Base-by-base conservation (phyloP, 345 rosid genomes). In the Eucalyptus pumila region DNA sequence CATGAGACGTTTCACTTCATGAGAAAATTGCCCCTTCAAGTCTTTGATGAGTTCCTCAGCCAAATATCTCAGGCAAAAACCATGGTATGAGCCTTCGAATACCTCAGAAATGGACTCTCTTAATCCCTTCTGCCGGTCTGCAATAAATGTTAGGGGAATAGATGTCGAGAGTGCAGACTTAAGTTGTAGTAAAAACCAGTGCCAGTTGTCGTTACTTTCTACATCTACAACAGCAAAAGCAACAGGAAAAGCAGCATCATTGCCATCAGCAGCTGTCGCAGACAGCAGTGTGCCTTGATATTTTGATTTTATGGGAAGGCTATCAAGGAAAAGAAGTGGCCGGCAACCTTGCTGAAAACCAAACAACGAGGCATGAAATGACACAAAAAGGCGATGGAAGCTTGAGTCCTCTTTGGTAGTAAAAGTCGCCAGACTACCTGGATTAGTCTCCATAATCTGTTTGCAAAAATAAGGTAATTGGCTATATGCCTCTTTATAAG, bases 381-480 rank as follows among this genome's bases (percentile, higher is more conserved):
- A 90, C 27, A 97, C 96, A 91, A 96, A 97, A 40, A 97, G 93
- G n/a, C 99, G 95, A 90, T 96, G 98, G 42, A 97, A 97, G 90
- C 98, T 97, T 4, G 98, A 95, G 93, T 97, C 99, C 87, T 97
- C 98, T 92, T 96, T 97, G 2, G 99, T 96, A 62, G 97, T 92
- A 90, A 95, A 96, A 4, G 96, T 94, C 65, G 98, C 99, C 47
- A 94, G 90, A 91, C 99, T 97, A 14, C 99, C 97, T 0, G 98
- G 99, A 93, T 96, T 97, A 24, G 95, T 94, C 91, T 96, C 96
- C 94, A 94, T 94, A 62, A 97, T 95, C 97, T 95, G 95, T 88
- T 94, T 96, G 76, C 99, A 96, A 93, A 93, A 95, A 34, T 91
- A 23, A 2, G 99, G 99, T 24, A 97, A 92, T 92, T 92, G 96